Conservation (phyloP, 441 rosid species). For the Theobroma grandiflorum region DNA sequence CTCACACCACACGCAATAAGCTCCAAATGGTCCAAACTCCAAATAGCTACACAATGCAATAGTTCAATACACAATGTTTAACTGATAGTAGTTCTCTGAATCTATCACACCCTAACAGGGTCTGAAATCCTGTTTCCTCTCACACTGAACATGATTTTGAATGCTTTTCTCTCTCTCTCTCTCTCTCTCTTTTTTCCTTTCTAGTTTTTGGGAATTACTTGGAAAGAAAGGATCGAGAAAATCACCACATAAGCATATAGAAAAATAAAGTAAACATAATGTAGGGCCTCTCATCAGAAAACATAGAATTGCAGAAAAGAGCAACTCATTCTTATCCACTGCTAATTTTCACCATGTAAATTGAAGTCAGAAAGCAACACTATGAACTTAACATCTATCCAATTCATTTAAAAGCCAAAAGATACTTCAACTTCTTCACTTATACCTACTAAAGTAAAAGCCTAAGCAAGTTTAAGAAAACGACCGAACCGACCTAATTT, state of each 20-base stretch:
- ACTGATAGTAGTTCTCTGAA: neutral
- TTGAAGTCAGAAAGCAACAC: slow-evolving; percentile 24
- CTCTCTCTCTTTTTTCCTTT: neutral
- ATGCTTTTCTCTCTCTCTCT: neutral
- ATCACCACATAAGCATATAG: neutral
- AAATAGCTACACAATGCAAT: neutral
- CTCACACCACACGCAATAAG: neutral
- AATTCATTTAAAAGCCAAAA: neutral
- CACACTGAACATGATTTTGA: neutral
- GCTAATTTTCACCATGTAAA: slow-evolving; percentile 10
- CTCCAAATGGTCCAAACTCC: neutral
- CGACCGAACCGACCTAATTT: slow-evolving; percentile 2
- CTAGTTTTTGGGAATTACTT: neutral
- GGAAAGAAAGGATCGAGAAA: neutral
- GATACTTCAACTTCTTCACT: slow-evolving; percentile 17
- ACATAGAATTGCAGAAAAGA: neutral
- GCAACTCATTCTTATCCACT: neutral
- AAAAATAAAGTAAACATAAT: neutral
- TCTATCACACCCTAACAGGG: neutral
- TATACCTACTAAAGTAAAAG: slow-evolving; percentile 5
- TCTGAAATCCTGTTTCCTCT: neutral
- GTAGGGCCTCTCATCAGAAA: slow-evolving; percentile 8
- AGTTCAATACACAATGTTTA: neutral
- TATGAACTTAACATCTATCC: neutral
- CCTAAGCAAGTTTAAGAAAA: slow-evolving; percentile 3